Conservation (phyloP, 2,329 filamentous ascomycete genomes). For the Aspergillus uvarum region DNA sequence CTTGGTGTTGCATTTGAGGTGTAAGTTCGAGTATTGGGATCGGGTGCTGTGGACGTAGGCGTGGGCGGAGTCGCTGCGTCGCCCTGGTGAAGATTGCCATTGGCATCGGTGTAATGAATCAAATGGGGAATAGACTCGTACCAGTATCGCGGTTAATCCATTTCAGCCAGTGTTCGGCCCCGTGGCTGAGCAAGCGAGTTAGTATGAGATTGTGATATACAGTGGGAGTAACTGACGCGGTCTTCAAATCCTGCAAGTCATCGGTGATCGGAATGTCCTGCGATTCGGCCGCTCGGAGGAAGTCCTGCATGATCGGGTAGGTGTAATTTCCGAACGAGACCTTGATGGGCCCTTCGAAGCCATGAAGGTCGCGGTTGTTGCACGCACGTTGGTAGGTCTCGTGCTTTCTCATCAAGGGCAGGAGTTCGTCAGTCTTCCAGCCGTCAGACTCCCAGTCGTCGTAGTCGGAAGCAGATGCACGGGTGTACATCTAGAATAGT, state of each 20-base stretch:
- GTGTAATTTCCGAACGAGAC: slow-evolving; percentile 79
- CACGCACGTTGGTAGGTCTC: slow-evolving; percentile 71
- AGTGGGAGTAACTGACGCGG: slow-evolving; percentile 27
- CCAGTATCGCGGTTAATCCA: slow-evolving; percentile 69
- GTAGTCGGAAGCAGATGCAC: slow-evolving; percentile 70
- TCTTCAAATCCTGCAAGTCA: slow-evolving; percentile 68
- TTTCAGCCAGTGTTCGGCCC: slow-evolving; percentile 80
- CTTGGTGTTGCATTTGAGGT: slow-evolving; percentile 73
- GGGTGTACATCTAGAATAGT: slow-evolving; percentile 65
- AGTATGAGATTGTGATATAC: neutral
- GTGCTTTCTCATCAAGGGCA: slow-evolving; percentile 77
- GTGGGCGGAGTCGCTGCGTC: slow-evolving; percentile 74
- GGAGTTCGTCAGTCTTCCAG: slow-evolving; percentile 73
- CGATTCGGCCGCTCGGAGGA: slow-evolving; percentile 69
- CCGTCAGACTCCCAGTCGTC: slow-evolving; percentile 78
- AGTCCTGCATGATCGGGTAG: slow-evolving; percentile 80
- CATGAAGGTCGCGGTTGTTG: slow-evolving; percentile 65
- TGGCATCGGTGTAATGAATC: neutral
- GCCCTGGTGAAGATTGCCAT: slow-evolving; percentile 54
- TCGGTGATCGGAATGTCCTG: slow-evolving; percentile 74
- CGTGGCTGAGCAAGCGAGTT: slow-evolving; percentile 45
- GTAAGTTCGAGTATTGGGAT: slow-evolving; percentile 67
- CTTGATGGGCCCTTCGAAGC: slow-evolving; percentile 78
- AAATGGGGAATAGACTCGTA: slow-evolving; percentile 33
- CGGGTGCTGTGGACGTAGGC: slow-evolving; percentile 76